Base-by-base conservation (phyloP, 441 rosid species). In the Adansonia gregorii region DNA sequence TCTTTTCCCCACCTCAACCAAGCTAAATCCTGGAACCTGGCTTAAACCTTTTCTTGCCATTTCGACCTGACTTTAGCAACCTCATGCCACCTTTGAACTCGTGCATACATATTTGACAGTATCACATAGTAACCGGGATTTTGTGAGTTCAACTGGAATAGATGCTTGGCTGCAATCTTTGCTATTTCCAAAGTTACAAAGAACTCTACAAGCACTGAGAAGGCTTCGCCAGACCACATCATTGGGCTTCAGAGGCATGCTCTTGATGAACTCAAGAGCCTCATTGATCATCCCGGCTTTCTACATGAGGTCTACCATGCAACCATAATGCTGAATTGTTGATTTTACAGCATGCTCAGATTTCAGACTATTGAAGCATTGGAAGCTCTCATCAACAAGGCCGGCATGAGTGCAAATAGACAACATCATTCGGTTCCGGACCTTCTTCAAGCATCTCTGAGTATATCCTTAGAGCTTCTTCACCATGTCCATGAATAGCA, bases 211-310 rank as follows among this genome's bases (percentile, higher is more conserved):
- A 48, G 93, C 85, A 72, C 87, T 85, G n/a, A 89, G 89, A 64
- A 91, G 86, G 87, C 85, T 85, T 78, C 95, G 78, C 92, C 93
- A 91, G 43, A 89, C 82, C 6, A 87, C 85, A 52, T 88, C 90
- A 20, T 85, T 88, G n/a, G 82, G 89, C 74, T 85, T 55, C 8
- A 89, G 71, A 1, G 83, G 80, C 89, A 89, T 88, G 83, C 51
- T 80, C 35, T 79, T 68, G 81, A 87, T 83, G 48, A 87, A 85
- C 72, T 83, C 83, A 48, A 88, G 79, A 68, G 92, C 92, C 81
- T 91, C 89, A 72, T 71, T 52, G 8, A 89, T 85, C 82, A 78
- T 61, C 17, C 93, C 93, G 0, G 91, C 90, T 81, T 89, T 83
- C 27, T 88, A 88, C 12, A 87, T 69, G 65, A 89, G 91, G 81